A percentile compares a stretch with the other conserved stretches of the same genome.
phyloP scores from a whole-genome alignment of 1,284 basidiomycete species.

The Cutaneotrichosporon cyanovorans region DNA sequence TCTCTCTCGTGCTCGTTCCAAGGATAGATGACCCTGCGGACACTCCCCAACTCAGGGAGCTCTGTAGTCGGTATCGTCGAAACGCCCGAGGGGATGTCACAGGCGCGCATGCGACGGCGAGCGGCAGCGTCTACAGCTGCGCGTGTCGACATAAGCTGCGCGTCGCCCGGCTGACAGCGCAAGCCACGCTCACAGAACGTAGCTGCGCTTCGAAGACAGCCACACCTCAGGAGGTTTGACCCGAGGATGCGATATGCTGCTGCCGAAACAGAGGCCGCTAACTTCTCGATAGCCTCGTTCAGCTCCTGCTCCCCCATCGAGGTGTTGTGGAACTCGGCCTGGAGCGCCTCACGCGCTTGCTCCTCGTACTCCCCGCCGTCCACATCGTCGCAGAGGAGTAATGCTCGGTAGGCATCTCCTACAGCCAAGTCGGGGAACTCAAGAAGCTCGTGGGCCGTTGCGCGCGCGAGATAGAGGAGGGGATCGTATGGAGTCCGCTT shows the following conservation, averaged over 20 bases:
- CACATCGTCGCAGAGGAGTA: conserved; percentile 10
- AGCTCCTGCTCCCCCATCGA: not conserved
- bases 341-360: conserved; percentile 6
- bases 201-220: conserved; percentile 8
- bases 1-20: conserved; percentile 16
- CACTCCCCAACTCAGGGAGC: conserved; percentile 4
- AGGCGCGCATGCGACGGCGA: not conserved
- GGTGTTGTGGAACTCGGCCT: not conserved
- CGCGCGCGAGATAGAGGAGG: conserved; percentile 8
- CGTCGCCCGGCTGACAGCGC: conserved; percentile 1
- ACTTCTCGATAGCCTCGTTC: not conserved
- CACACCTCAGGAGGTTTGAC: conserved; percentile 1
- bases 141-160: not conserved
- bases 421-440: conserved; percentile 13
- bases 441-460: not conserved
- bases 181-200: conserved; percentile 10
- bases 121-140: not conserved
- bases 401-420: conserved; percentile 14
- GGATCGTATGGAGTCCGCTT: conserved; percentile 8
- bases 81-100: not conserved
- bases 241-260: conserved; percentile 10
- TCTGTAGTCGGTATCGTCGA: conserved; percentile 1
- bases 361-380: conserved; percentile 12
- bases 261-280: not conserved
- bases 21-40: conserved; percentile 12